These are phyloP conservation scores for Fragosphaeria purpurea DNA, from an alignment of 2,329 filamentous ascomycete species.

Conservation along the genomic window DNA sequence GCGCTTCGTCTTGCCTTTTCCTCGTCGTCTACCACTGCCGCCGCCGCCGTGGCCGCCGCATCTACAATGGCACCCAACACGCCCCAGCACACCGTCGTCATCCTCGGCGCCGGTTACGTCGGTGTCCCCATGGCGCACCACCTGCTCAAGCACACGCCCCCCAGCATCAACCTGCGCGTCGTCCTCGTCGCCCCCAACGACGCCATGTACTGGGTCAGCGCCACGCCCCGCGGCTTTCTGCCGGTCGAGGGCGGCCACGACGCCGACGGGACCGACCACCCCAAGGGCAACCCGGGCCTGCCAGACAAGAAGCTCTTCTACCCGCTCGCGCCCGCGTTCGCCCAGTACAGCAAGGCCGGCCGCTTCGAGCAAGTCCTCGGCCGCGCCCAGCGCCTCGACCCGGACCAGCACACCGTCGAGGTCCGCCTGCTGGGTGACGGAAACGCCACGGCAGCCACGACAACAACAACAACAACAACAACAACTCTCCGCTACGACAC, in stretches of 20 bases:
- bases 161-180: slow-evolving; percentile 24
- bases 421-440: slow-evolving; percentile 18
- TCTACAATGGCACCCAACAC: slow-evolving; percentile 7
- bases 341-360: slow-evolving; percentile 27
- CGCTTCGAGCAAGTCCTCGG: slow-evolving; percentile 45
- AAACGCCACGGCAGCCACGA: slow-evolving; percentile 22
- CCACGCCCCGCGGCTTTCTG: slow-evolving; percentile 17
- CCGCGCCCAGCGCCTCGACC: slow-evolving; percentile 34
- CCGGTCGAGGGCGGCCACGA: slow-evolving; percentile 17
- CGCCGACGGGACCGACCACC: not conserved
- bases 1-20: not conserved
- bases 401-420: slow-evolving; percentile 30
- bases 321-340: slow-evolving; percentile 39
- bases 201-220: slow-evolving; percentile 16
- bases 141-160: slow-evolving; percentile 35
- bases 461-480: too few relatives aligned
- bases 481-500: slow-evolving; percentile 35
- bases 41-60: not conserved
- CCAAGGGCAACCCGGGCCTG: slow-evolving; percentile 4
- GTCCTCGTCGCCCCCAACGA: slow-evolving; percentile 19
- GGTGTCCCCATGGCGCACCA: slow-evolving; percentile 40
- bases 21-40: not conserved
- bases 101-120: slow-evolving; percentile 38
- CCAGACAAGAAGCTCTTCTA: slow-evolving; percentile 26
- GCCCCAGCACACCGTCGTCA: slow-evolving; percentile 27